Evolutionary conservation across 352 stramenopile species (phyloP).

Genomic region (Pythium utonaiense): DNA sequence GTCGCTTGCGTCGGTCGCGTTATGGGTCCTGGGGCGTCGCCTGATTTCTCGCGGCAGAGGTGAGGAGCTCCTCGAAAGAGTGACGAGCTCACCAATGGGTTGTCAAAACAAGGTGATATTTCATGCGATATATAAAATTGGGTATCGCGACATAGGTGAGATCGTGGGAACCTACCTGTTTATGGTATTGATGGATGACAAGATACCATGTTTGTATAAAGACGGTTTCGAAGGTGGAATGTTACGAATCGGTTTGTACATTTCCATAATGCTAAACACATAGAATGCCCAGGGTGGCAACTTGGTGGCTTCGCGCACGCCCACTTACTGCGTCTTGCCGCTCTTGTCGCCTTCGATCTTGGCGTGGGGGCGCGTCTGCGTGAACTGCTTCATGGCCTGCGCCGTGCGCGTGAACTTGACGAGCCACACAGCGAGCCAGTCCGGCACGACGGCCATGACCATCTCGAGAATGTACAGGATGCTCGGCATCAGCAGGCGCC

Average conservation of each 20-base stretch:
- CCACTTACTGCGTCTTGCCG: not conserved
- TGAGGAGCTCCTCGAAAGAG: conserved; percentile 7
- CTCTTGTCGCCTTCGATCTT: conserved; percentile 6
- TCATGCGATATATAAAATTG: not conserved
- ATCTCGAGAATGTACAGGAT: conserved; percentile 22
- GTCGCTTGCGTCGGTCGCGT: not conserved
- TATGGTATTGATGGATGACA: no score
- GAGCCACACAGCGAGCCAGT: conserved; percentile 19
- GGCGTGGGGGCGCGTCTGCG: conserved; percentile 26
- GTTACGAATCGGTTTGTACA: no score
- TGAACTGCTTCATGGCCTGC: conserved; percentile 24
- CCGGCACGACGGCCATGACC: conserved; percentile 19
- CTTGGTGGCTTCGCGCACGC: no score
- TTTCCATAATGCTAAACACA: no score
- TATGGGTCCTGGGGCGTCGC: not conserved
- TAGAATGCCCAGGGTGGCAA: no score
- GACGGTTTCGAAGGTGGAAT: not conserved
- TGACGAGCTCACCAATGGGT: not conserved
- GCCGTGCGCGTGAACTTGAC: conserved; percentile 18
- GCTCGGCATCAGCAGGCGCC: conserved; percentile 26
- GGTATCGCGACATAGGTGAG: not conserved
- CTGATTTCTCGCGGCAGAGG: conserved; percentile 6
- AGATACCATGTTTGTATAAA: no score
- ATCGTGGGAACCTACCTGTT: not conserved
- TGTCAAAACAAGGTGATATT: conserved; percentile 11